Evolutionary conservation across 192 early-diverging fungal genomes (phyloP), one percentile per base, ranked within the genome.

Genomic region (Gaertneriomyces semiglobifer): DNA sequence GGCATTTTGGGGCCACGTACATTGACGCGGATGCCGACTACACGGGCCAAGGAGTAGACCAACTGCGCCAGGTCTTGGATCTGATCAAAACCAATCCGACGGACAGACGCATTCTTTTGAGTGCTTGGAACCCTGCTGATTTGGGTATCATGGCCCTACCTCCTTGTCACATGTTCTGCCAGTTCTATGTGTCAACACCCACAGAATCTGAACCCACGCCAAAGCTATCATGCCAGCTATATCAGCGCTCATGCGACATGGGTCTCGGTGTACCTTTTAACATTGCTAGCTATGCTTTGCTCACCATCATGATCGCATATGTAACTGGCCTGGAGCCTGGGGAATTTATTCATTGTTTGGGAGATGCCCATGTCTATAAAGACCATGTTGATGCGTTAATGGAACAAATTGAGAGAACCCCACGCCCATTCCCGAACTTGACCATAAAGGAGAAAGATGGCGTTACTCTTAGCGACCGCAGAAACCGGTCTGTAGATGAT

Each of bases 211-310:
- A 42, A 58, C 58, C 69, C 61, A 39, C 75, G 38, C 25, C 25
- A 33, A 69, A 71, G 18, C 79, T 99, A 9, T 95, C 92, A 3
- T 98, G 95, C 75, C 89, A 92, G 57, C 81, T 99, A 52, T 99
- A 99, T 79, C 96, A 99, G 75, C 83, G 96, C 3, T 79, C 92
- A 1, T 91, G 90, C 73, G 96, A 99, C 68, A 83, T 99, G 77
- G 96, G 96, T 6, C 80, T 99, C 20, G 96, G 96, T 16, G 93
- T 99, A 0, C 96, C 96, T 1, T 99, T 99, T 74, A 99, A 99
- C 71, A 97, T 99, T 77, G 92, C 96, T 5, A 93, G 91, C 20
- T 99, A 99, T 69, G 90, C 95, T 1, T 67, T 99, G 8, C 79
- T 99, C 10, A 96, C 93, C 9, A 78, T 88, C 52, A 82, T 99